Base-by-base conservation (phyloP, 768 basidiomycete species). In the Suillus fuscotomentosus region DNA sequence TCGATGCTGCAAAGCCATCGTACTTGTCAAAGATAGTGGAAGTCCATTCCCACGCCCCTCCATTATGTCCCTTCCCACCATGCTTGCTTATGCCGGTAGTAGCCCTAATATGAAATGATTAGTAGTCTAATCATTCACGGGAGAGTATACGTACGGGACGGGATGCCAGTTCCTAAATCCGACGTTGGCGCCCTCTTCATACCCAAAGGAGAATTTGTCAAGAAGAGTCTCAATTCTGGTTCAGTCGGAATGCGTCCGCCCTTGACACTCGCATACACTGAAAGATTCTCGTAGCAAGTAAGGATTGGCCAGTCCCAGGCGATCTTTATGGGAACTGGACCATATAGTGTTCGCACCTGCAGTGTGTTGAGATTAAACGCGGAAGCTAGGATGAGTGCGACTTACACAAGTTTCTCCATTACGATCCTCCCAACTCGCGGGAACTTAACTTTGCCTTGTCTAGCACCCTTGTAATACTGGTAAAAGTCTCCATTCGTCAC, bases 31-130 rank as follows among this genome's bases (percentile, higher is more conserved):
- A 84, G 36, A 83, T 68, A 17, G 95, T 95, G 22, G 90, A 90
- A 0, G 97, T 97, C 96, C 96, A 99, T 79, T 98, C 95, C 95
- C 97, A 99, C 17, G 97, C 90, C 6, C 97, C 97, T 8, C 97
- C 97, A 68, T 99, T 98, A 66, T 88, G 86, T 13, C 92, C 91
- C 73, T 79, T 84, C 3, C 87, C 86, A 24, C 75, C 81, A 63
- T 72, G 70, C 60, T 74, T 79, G 65, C 79, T 78, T 65, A 81
- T 75, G 42, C 90, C 92, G 2, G 86, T 86, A 50, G 92, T 93
- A 24, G 91, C 86, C 38, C 91, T 92, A 57, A 11, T 60, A 31
- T 65, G 60, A 64, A 66, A 53, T 13, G 5, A 11, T 42, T 20
- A 59, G 20, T 13, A 13, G 17, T 17, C 11, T 20, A 11, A 27